Evolutionary conservation across 768 basidiomycete species (phyloP), one percentile per base, ranked within the genome.

Genomic region (Phaeotremella fagi): DNA sequence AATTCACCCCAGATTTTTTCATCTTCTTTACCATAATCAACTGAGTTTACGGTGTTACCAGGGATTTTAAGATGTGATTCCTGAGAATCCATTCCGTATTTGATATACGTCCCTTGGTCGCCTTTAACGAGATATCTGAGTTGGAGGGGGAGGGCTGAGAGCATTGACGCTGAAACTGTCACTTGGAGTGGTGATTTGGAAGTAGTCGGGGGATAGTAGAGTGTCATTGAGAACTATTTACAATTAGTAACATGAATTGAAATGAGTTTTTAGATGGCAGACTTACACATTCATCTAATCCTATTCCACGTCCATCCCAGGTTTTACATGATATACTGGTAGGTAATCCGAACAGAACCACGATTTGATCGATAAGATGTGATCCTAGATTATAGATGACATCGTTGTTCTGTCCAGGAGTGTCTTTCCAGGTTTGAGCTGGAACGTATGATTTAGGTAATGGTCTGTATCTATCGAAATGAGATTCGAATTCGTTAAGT

Each of bases 341-440:
- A 0, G 90, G 89, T 45, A 82, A 77, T 31, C 89, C 90, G 65
- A 90, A 90, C 36, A 91, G 79, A 9, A 77, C 77, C 26, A 90
- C 76, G 4, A 82, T 78, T 72, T 90, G 87, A 75, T 90, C 87
- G 59, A 90, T 82, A 61, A 89, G 78, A 71, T 91, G 88, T 6
- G 85, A 76, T 3, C 86, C 88, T 20, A 91, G 79, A 70, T 91
- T 88, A 70, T 83, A 91, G 2, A 83, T 81, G 24, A 81, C 77
- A 3, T 87, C 86, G 42, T 80, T 80, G 18, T 80, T 83, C 20
- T 83, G 82, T 0, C 78, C 76, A 1, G 82, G 77, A 26, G 80
- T 72, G 54, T 90, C 88, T 72, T 90, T 90, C 90, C 89, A 94
- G 0, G 82, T 46, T 31, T 54, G 27, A 5, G 47, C 25, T 31